Base-by-base conservation (phyloP, 2,329 filamentous ascomycete species). In the Xylariaceae sp. region DNA sequence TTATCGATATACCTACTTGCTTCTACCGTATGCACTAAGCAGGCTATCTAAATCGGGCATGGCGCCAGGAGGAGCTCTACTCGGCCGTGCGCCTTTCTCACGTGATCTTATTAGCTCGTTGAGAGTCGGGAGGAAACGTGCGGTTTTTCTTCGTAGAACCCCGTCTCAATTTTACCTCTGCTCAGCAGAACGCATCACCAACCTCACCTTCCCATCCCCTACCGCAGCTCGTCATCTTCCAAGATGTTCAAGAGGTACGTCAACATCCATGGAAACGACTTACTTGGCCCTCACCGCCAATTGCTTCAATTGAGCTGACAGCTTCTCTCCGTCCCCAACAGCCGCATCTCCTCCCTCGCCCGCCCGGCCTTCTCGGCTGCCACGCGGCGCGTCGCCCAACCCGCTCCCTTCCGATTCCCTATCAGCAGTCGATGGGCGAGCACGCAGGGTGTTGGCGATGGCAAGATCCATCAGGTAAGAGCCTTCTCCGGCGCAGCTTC, bases 241-340 rank as follows among this genome's bases (percentile, higher is more conserved):
- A 83, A 74, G 77, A 86, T 86, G 81, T 81, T 84, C 71, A 83
- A 83, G 80, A 84, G 80, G 81, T 86, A 67, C 67, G 78, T 75
- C 56, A 36, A 42, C 40, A 45, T 42, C 51, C 42, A 39, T 48
- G 42, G 33, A 59, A 42, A 23, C 29, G 47, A 33, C 49, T 46
- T 54, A 51, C 44, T 34, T 39, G 38, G 38, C 37, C 42, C 43
- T 42, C 17, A 43, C 43, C 39, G 37, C 42, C 63, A 69, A 72
- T 73, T 68, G 69, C 60, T 40, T 50, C 60, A 67, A 71, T 68
- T 68, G 64, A 67, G 58, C 65, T 70, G 51, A 69, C 55, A 43
- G 38, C 47, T 31, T 25, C 32, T 44, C 50, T 50, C 50, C 51
- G 46, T 52, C 55, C 50, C 52, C 42, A 44, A 42, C 49, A 81